Percentiles rank a stretch among this genome's conserved stretches.
Evolutionary conservation across 2,329 filamentous ascomycete genomes (phyloP).

Genomic region (Beauveria sp.): DNA sequence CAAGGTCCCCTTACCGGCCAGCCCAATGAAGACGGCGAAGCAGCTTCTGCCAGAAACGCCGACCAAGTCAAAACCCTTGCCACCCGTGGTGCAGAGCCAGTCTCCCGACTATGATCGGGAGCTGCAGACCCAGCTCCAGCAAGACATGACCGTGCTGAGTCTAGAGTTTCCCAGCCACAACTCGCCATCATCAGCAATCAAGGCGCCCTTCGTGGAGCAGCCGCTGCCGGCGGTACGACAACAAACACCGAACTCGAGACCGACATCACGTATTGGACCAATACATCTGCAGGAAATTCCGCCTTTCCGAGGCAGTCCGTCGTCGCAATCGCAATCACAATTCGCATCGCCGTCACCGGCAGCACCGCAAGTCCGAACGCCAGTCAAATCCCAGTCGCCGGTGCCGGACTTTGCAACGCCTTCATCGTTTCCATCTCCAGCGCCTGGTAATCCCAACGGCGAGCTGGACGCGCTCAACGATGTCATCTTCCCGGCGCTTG

Average conservation of each 20-base stretch:
- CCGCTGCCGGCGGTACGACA: conserved; percentile 14
- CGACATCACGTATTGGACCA: conserved; percentile 30
- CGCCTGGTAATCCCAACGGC: conserved; percentile 50
- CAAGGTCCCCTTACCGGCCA: conserved; percentile 51
- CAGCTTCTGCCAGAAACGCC: conserved; percentile 38
- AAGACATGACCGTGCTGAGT: conserved; percentile 52
- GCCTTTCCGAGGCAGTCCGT: conserved; percentile 38
- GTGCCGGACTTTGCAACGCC: conserved; percentile 28
- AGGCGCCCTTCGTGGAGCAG: not conserved
- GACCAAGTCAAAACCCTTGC: conserved; percentile 35
- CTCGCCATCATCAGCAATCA: conserved; percentile 20
- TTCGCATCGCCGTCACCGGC: conserved; percentile 12
- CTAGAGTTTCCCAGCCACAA: conserved; percentile 25
- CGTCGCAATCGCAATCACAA: conserved; percentile 21
- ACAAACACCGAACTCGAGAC: conserved; percentile 22
- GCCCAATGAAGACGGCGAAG: conserved; percentile 22
- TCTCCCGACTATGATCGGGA: conserved; percentile 54
- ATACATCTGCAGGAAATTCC: conserved; percentile 48
- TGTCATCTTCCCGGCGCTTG: conserved; percentile 86
- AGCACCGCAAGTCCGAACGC: conserved; percentile 7
- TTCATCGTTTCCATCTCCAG: conserved; percentile 47
- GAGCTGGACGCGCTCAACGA: conserved; percentile 82
- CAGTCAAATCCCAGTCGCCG: conserved; percentile 25
- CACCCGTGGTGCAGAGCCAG: conserved; percentile 37
- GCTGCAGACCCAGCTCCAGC: conserved; percentile 55